Base-by-base conservation (phyloP, 2,329 filamentous ascomycete genomes). In the Fusarium citri region DNA sequence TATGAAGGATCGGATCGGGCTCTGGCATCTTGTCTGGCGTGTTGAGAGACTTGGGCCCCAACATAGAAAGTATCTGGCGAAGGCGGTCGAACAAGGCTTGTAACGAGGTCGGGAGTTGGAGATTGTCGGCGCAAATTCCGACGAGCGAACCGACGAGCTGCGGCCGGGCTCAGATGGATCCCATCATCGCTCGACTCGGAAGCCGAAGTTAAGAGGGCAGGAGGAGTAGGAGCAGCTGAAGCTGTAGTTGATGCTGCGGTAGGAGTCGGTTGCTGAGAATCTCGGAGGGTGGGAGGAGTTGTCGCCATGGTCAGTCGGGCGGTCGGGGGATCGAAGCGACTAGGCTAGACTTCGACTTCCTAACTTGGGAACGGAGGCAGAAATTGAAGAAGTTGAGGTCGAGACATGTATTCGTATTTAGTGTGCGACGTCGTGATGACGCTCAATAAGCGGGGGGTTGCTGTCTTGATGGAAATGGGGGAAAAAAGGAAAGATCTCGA, bases 41-140 rank as follows among this genome's bases (percentile, higher is more conserved):
- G 72, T 9, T 72, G 72, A 23, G 75, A 69, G 15, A 72, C 58
- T 46, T 77, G 76, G 16, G 76, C 72, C 1, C 74, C 72, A 23
- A 74, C 66, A 55, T 79, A 80, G 47, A 78, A 72, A 30, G 77
- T 68, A 60, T 81, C 80, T n/a, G 80, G 79, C 5, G 80, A 81
- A 1, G 78, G 77, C 3, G 79, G 78, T 7, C 80, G 78, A 48
- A 81, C 78, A 51, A 81, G 78, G 69, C 79, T 81, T 40, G 78
- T 81, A 66, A 81, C 78, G 58, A 81, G 78, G 57, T 81, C 80
- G 51, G 80, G 80, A 15, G 80, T 81, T n/a, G 78, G 78, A 18
- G 78, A 76, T 25, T 74, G 74, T 34, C 76, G 76, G 47, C 77
- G 76, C 48, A 80, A 74, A 61, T 74, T 80, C n/a, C 78, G 78